Evolutionary conservation across 1,139 yeast species (phyloP), one percentile per base, ranked within the genome.

Genomic region (Nakaseomyces sp.): DNA sequence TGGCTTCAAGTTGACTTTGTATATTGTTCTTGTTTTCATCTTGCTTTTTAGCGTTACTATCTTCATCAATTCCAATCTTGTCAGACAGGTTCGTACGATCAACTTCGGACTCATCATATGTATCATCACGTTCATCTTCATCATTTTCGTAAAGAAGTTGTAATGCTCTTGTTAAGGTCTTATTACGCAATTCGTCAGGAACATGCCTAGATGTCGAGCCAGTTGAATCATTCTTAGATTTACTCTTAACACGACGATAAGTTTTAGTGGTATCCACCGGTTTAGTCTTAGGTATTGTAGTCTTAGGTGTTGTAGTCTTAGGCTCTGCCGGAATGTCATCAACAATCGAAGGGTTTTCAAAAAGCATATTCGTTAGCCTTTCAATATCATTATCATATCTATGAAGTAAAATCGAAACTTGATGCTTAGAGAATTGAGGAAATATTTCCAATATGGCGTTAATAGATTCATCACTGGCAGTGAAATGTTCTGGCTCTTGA

Each of bases 41-140:
- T 3, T 48, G 33, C 15, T 42, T 37, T 15, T 47, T 42, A 39
- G 45, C 46, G 20, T 43, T 39, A n/a, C 45, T 50, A 5, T 37
- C 43, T 4, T 37, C 44, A 31, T 41, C 37, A 5, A 42, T n/a
- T 5, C 48, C 24, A 3, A 50, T 40, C 10, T 43, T 50, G 19
- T 38, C 45, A 5, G 45, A 37, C 4, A 46, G 40, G 25, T 45
- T 48, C 2, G 50, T 29, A 19, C 50, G 58, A 39, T 46, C 36
- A 7, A 60, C 68, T 46, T 81, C 93, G 30, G 81, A 82, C 37
- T 82, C 94, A 43, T 77, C 82, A 57, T 86, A 86, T 0, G 94
- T 84, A 54, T 87, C 95, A 59, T 86, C 96, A 2, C 55, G 52
- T 46, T 61, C 65, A 48, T 72, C 77, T 54, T 84, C 95, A 49